phyloP scores from a whole-genome alignment of 768 basidiomycete species.

The Auricularia heimuer region DNA sequence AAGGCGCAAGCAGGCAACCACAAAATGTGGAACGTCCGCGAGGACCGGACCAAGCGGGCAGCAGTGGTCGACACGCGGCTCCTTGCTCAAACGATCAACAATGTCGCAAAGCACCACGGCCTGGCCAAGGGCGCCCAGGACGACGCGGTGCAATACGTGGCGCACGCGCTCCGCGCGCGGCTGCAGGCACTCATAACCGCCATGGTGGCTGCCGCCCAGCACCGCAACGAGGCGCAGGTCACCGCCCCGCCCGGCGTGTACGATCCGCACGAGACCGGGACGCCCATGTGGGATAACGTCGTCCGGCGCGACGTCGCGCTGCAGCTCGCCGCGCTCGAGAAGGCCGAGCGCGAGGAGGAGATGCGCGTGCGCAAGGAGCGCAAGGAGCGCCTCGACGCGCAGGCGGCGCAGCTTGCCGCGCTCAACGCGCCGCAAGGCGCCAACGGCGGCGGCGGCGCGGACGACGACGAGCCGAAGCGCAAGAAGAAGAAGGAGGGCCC shows the following conservation, averaged over 20 bases:
- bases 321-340: slow-evolving; percentile 66
- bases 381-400: slow-evolving; percentile 58
- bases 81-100: slow-evolving; percentile 58
- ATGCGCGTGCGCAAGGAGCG: slow-evolving; percentile 61
- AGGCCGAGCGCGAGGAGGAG: slow-evolving; percentile 78
- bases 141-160: slow-evolving; percentile 67
- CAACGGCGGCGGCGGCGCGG: slow-evolving; percentile 31
- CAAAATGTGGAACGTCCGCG: slow-evolving; percentile 15
- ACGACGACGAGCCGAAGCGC: slow-evolving; percentile 49
- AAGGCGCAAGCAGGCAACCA: slow-evolving; percentile 32
- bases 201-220: slow-evolving; percentile 59
- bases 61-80: slow-evolving; percentile 62
- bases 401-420: slow-evolving; percentile 54
- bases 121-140: slow-evolving; percentile 53
- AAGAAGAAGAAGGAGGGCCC: slow-evolving; percentile 76
- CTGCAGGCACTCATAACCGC: slow-evolving; percentile 57
- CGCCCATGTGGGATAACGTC: slow-evolving; percentile 75
- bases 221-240: slow-evolving; percentile 63
- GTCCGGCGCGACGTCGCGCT: slow-evolving; percentile 74
- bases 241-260: slow-evolving; percentile 59
- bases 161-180: slow-evolving; percentile 66
- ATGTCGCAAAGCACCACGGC: slow-evolving; percentile 58
- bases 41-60: slow-evolving; percentile 61
- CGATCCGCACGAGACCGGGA: slow-evolving; percentile 31
- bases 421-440: slow-evolving; percentile 40